phyloP scores from a whole-genome alignment of 768 basidiomycete genomes.

The Agrocybe praecox region DNA sequence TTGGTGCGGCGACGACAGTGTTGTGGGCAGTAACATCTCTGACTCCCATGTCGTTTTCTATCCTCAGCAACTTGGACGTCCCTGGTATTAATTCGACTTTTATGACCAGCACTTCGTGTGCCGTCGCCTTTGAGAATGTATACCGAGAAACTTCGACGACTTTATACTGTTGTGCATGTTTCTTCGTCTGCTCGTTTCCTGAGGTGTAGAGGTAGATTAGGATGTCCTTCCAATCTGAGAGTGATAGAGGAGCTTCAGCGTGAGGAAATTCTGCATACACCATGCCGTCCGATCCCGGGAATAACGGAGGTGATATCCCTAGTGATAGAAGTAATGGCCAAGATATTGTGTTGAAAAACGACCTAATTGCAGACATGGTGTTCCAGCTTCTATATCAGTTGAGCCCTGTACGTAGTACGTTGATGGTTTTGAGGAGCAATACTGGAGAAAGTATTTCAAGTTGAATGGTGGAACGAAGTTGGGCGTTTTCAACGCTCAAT shows the following conservation, averaged over 20 bases:
- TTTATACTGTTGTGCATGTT: neutral
- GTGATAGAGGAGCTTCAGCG: neutral
- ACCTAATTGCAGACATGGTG: neutral
- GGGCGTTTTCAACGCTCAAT: too few relatives aligned
- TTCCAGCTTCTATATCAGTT: too few relatives aligned
- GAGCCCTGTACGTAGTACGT: too few relatives aligned
- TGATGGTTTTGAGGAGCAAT: too few relatives aligned
- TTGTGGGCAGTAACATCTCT: neutral
- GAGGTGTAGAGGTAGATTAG: neutral
- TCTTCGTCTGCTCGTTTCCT: neutral
- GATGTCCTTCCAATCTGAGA: slow-evolving; percentile 1
- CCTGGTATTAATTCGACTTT: neutral
- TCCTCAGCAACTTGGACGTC: neutral
- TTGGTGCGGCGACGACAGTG: neutral
- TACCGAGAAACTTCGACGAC: neutral
- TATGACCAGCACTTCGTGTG: neutral
- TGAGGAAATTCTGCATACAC: neutral
- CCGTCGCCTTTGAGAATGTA: neutral
- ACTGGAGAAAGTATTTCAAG: too few relatives aligned
- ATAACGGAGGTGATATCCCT: neutral
- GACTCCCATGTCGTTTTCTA: neutral
- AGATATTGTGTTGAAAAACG: neutral
- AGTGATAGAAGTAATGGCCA: neutral
- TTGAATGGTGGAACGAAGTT: too few relatives aligned
- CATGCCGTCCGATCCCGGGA: neutral